phyloP scores from a whole-genome alignment of 176 grass and related monocot genomes.

The Aegilops sharonensis region DNA sequence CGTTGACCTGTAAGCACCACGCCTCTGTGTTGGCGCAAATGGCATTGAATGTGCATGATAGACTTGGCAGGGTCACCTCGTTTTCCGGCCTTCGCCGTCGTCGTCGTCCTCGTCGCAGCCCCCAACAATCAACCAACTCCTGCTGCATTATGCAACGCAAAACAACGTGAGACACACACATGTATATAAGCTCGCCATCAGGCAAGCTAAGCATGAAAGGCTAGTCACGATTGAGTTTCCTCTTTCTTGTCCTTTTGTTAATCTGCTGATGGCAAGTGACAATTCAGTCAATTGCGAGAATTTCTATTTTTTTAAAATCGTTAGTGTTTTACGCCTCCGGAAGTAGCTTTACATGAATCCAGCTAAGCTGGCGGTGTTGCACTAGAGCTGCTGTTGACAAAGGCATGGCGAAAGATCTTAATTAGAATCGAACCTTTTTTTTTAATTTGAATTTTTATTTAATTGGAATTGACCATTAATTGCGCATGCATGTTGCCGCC shows the following conservation, averaged over 20 bases:
- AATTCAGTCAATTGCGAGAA: neutral
- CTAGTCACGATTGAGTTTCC: neutral
- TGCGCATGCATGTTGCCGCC: neutral
- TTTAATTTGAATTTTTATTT: neutral
- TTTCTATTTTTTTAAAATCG: no score
- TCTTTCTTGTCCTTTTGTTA: neutral
- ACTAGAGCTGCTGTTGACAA: neutral
- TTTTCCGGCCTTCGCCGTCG: constrained; percentile 20
- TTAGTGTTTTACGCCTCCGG: neutral
- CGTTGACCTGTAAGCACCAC: constrained; percentile 19
- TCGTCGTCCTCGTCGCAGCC: neutral
- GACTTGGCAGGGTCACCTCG: constrained; percentile 31
- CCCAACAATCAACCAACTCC: constrained; percentile 36
- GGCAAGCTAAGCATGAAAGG: neutral
- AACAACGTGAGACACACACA: neutral
- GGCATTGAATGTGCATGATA: constrained; percentile 13
- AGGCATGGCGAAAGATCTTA: neutral
- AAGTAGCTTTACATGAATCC: neutral
- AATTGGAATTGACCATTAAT: neutral
- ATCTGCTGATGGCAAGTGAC: neutral
- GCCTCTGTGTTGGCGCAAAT: neutral
- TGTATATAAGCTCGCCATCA: neutral
- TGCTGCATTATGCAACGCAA: neutral
- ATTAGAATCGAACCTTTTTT: neutral
- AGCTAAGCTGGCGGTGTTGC: neutral